Percentiles rank a stretch among this genome's conserved stretches.
Conservation (phyloP, 352 stramenopile species). For the Lagenidium sp. region DNA sequence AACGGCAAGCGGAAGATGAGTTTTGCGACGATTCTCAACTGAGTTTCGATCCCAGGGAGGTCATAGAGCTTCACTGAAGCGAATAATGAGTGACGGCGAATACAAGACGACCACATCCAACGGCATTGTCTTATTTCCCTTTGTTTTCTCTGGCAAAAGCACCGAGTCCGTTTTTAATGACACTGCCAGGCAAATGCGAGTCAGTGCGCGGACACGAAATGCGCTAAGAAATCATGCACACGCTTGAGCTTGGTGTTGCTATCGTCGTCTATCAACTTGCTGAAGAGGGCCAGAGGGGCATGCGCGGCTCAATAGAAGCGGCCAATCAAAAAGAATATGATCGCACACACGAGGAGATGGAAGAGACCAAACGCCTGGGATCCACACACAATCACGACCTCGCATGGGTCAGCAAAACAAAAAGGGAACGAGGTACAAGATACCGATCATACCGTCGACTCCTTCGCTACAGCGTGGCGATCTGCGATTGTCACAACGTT, state of each 20-base stretch:
- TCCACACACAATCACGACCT: too few species aligned
- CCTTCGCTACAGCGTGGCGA: too few species aligned
- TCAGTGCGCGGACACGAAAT: too few species aligned
- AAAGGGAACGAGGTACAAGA: constrained; percentile 1
- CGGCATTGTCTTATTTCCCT: too few species aligned
- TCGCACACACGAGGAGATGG: constrained; percentile 75
- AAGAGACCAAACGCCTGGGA: constrained; percentile 64
- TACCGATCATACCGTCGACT: constrained; percentile 36
- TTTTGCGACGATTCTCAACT: constrained; percentile 84
- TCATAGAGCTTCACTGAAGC: neutral
- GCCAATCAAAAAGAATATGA: constrained; percentile 87
- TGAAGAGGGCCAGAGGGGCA: too few species aligned
- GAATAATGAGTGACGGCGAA: constrained; percentile 1
- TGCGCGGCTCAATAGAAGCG: constrained; percentile 72
- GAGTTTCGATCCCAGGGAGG: constrained; percentile 5
- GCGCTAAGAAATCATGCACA: too few species aligned
- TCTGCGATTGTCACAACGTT: too few species aligned
- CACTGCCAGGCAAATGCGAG: too few species aligned
- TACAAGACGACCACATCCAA: too few species aligned
- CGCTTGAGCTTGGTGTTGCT: neutral
- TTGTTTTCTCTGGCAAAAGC: too few species aligned
- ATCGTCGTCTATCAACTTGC: too few species aligned
- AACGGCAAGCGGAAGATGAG: constrained; percentile 83
- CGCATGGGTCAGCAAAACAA: neutral
- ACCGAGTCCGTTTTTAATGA: too few species aligned